phyloP scores from a whole-genome alignment of 2,329 filamentous ascomycete species.

The Cyclaneusma minus region DNA sequence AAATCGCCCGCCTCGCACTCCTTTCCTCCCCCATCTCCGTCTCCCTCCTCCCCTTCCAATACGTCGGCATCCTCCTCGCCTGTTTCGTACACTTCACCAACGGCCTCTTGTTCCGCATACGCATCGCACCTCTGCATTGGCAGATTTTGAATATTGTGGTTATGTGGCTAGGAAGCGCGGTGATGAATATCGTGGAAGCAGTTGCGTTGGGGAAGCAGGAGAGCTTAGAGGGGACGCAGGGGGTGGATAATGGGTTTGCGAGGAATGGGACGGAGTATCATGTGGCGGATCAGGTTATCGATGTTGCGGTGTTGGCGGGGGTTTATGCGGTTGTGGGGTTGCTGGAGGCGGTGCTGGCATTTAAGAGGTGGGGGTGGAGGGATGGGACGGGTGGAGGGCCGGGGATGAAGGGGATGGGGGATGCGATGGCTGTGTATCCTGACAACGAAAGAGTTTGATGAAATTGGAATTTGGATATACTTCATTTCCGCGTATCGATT shows the following conservation, averaged over 20 bases:
- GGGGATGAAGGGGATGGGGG: slow-evolving; percentile 1
- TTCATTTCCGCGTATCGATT: too few relatives aligned
- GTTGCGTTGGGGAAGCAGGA: slow-evolving; percentile 11
- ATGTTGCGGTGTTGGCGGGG: slow-evolving; percentile 19
- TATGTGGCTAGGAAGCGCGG: slow-evolving; percentile 17
- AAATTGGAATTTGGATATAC: too few relatives aligned
- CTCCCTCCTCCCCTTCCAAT: slow-evolving; percentile 19
- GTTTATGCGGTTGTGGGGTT: slow-evolving; percentile 16
- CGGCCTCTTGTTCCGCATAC: slow-evolving; percentile 9
- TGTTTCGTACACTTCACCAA: slow-evolving; percentile 11
- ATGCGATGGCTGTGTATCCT: slow-evolving; percentile 4
- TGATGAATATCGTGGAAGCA: slow-evolving; percentile 15
- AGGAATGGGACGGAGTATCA: slow-evolving; percentile 18
- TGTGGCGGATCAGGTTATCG: slow-evolving; percentile 17
- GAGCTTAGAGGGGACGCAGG: slow-evolving; percentile 11
- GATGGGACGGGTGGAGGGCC: too few relatives aligned
- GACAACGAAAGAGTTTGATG: too few relatives aligned
- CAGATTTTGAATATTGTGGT: slow-evolving; percentile 12
- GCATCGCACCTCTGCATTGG: too few relatives aligned
- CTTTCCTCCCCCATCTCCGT: slow-evolving; percentile 18
- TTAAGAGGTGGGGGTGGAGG: slow-evolving; percentile 9
- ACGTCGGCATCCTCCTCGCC: slow-evolving; percentile 16
- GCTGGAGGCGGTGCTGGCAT: slow-evolving; percentile 13
- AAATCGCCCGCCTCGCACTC: slow-evolving; percentile 18
- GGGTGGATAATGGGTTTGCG: too few relatives aligned